phyloP scores from a whole-genome alignment of 106 monocot species.

The Dendrobium officinale region DNA sequence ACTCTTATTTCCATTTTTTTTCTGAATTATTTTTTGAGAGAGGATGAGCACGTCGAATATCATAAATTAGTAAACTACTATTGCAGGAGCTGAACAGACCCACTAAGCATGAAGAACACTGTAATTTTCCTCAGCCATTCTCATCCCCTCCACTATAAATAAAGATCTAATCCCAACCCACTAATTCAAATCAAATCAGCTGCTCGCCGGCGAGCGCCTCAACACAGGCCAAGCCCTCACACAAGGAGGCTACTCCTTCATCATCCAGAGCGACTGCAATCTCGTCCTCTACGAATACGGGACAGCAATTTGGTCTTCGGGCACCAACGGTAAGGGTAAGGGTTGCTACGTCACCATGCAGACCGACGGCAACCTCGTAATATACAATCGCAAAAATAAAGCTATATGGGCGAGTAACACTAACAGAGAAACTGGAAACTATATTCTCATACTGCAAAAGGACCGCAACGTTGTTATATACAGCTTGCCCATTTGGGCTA shows the following conservation, averaged over 20 bases:
- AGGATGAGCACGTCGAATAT: too few species aligned
- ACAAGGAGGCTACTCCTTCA: not conserved
- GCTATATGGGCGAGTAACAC: constrained; percentile 19
- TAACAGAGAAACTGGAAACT: not conserved
- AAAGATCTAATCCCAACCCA: too few species aligned
- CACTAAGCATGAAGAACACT: too few species aligned
- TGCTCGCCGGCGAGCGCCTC: not conserved
- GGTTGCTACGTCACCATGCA: constrained; percentile 10
- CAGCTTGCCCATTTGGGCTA: constrained; percentile 9
- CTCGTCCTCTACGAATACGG: not conserved
- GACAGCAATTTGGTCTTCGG: not conserved
- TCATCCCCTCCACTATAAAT: too few species aligned
- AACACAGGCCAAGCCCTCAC: constrained; percentile 8
- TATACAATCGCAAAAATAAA: constrained; percentile 3
- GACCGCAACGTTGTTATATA: constrained; percentile 26
- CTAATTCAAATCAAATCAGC: too few species aligned
- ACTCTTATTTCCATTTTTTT: too few species aligned
- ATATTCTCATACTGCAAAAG: constrained; percentile 9
- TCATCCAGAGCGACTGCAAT: constrained; percentile 22
- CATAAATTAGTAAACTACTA: too few species aligned
- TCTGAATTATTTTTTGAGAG: too few species aligned
- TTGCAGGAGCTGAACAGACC: too few species aligned
- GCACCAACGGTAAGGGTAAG: not conserved
- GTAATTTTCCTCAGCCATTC: too few species aligned
- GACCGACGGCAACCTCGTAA: constrained; percentile 17